Evolutionary conservation across 2,329 filamentous ascomycete species (phyloP).

Genomic region (Thelonectria rubi): DNA sequence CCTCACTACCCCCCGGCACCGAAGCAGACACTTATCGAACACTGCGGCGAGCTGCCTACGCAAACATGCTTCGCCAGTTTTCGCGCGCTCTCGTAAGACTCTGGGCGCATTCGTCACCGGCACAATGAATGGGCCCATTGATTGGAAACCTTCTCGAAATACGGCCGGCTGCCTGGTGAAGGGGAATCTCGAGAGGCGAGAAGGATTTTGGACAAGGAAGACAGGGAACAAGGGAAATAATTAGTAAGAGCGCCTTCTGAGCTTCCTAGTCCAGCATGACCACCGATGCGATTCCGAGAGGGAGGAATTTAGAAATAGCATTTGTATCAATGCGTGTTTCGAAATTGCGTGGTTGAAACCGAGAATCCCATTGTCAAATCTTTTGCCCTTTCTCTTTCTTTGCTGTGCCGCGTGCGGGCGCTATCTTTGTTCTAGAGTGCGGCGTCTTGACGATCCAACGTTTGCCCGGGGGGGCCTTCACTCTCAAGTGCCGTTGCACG

Average conservation of each 20-base stretch:
- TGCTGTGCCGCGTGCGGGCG: neutral
- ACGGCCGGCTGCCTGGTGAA: neutral
- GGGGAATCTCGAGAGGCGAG: too few species aligned
- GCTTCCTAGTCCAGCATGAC: neutral
- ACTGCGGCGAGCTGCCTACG: too few species aligned
- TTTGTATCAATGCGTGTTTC: neutral
- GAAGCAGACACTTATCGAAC: too few species aligned
- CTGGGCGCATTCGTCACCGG: neutral
- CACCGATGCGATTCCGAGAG: neutral
- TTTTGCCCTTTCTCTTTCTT: neutral
- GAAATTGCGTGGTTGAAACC: neutral
- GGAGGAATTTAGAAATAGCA: neutral
- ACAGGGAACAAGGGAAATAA: too few species aligned
- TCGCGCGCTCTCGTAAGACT: slow-evolving; percentile 7
- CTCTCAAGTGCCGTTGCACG: slow-evolving; percentile 19
- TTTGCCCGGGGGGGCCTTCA: slow-evolving; percentile 1
- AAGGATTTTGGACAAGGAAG: neutral
- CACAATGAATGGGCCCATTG: slow-evolving; percentile 12
- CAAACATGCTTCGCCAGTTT: too few species aligned
- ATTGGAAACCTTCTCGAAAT: slow-evolving; percentile 26
- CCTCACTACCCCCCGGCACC: too few species aligned
- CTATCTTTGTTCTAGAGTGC: slow-evolving; percentile 3
- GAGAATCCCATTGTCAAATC: neutral
- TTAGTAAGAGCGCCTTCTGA: neutral
- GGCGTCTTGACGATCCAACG: slow-evolving; percentile 12